phyloP scores from a whole-genome alignment of 345 rosid genomes.

The Lepidium africanum region DNA sequence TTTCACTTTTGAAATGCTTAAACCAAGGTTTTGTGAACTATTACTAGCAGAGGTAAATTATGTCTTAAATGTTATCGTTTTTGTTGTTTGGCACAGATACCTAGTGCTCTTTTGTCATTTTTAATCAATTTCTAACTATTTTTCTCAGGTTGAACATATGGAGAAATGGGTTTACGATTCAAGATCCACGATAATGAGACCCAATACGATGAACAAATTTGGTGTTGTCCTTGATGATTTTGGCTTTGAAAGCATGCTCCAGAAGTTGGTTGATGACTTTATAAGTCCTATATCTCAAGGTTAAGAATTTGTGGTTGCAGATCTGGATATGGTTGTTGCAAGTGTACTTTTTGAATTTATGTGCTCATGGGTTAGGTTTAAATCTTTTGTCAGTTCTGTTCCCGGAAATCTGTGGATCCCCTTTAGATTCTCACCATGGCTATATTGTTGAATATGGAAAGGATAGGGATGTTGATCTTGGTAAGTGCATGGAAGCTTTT shows the following conservation, averaged over 20 bases:
- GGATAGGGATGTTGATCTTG: constrained; percentile 83
- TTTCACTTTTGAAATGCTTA: constrained; percentile 75
- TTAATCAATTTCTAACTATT: neutral
- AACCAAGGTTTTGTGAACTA: constrained; percentile 60
- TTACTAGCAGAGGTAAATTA: constrained; percentile 62
- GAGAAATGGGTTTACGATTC: constrained; percentile 75
- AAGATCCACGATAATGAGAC: constrained; percentile 77
- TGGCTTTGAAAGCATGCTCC: constrained; percentile 86
- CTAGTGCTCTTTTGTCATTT: neutral
- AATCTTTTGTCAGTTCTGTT: constrained; percentile 53
- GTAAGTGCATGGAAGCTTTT: constrained; percentile 37
- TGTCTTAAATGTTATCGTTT: constrained; percentile 24
- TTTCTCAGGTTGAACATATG: constrained; percentile 73
- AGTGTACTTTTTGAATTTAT: neutral
- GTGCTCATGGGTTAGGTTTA: constrained; percentile 10
- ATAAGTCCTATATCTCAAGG: constrained; percentile 76
- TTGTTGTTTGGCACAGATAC: constrained; percentile 24
- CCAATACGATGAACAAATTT: constrained; percentile 88
- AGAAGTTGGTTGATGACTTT: constrained; percentile 66
- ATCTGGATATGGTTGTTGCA: neutral
- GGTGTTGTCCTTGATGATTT: constrained; percentile 97
- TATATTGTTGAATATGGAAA: constrained; percentile 91
- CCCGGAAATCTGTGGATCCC: constrained; percentile 76
- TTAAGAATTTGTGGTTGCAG: constrained; percentile 17
- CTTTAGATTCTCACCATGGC: constrained; percentile 97